Conservation (phyloP, 495 filamentous ascomycete genomes). For the Xylaria longipes region DNA sequence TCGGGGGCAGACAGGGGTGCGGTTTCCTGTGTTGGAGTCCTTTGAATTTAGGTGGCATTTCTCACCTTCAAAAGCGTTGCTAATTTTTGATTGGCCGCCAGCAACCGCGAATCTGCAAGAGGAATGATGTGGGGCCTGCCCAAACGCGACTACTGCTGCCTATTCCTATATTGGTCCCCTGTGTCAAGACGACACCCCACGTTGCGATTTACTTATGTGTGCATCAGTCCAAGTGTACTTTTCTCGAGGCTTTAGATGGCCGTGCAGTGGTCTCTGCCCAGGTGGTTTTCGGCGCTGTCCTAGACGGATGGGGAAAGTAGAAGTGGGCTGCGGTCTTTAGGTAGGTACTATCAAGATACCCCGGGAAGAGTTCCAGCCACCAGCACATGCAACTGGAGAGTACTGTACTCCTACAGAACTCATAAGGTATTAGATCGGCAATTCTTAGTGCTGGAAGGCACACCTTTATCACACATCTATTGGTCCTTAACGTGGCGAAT, state of each 20-base stretch:
- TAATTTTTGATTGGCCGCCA: constrained; percentile 43
- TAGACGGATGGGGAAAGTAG: neutral
- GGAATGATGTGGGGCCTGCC: constrained; percentile 1
- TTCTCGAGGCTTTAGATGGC: neutral
- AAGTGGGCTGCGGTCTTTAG: neutral
- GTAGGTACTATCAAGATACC: neutral
- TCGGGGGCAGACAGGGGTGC: constrained; percentile 43
- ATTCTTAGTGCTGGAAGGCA: neutral
- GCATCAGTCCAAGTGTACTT: neutral
- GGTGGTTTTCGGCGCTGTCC: neutral
- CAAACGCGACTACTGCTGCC: neutral
- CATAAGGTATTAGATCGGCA: neutral
- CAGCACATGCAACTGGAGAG: neutral
- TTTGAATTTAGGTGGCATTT: constrained; percentile 41
- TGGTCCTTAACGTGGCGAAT: neutral
- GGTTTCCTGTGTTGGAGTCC: constrained; percentile 37
- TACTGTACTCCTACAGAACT: neutral
- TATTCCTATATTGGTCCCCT: constrained; percentile 14
- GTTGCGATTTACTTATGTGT: neutral
- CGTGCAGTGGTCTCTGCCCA: neutral
- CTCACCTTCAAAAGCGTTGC: constrained; percentile 20
- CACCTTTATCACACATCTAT: neutral
- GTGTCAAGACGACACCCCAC: neutral
- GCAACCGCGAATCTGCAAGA: neutral
- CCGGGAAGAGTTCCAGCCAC: neutral